Percentiles rank a stretch among this genome's conserved stretches.
Evolutionary conservation across 1,284 basidiomycete species (phyloP).

Genomic region (Ceratobasidium papillatum): DNA sequence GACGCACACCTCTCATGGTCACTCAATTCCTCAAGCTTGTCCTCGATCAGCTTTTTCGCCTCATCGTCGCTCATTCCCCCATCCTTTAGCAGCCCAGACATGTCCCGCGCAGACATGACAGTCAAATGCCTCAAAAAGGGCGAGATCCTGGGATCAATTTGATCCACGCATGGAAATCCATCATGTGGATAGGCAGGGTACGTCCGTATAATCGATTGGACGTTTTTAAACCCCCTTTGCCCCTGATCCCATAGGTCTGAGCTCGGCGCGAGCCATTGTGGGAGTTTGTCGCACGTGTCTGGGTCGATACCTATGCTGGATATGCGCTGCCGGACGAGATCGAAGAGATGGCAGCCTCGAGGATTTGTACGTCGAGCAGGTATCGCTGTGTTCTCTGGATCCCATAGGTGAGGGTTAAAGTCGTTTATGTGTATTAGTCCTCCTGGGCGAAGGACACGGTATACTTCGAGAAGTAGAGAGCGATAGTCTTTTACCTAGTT

Average conservation of each 20-base stretch:
- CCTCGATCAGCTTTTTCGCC: background rate
- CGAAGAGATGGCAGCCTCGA: background rate
- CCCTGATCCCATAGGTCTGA: background rate
- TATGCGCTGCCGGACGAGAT: background rate
- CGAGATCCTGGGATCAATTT: background rate
- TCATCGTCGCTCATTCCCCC: background rate
- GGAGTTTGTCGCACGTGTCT: background rate
- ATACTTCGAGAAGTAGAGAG: background rate
- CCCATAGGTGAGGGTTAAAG: background rate
- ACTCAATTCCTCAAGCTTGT: background rate
- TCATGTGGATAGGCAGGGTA: background rate
- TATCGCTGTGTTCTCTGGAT: background rate
- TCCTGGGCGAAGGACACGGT: constrained; percentile 14
- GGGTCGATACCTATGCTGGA: background rate
- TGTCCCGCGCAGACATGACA: background rate
- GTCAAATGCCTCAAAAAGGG: background rate
- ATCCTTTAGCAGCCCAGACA: background rate
- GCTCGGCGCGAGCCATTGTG: background rate
- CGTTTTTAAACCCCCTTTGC: background rate
- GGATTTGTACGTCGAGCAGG: background rate
- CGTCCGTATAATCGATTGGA: background rate
- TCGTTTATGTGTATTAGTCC: background rate
- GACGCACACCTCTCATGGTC: background rate
- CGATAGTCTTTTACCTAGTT: background rate
- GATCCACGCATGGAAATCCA: background rate